Percentiles rank a stretch among this genome's conserved stretches.
These are phyloP conservation scores for Cystofilobasidium bisporidii DNA, from an alignment of 768 basidiomycete species.

Conservation along the genomic window DNA sequence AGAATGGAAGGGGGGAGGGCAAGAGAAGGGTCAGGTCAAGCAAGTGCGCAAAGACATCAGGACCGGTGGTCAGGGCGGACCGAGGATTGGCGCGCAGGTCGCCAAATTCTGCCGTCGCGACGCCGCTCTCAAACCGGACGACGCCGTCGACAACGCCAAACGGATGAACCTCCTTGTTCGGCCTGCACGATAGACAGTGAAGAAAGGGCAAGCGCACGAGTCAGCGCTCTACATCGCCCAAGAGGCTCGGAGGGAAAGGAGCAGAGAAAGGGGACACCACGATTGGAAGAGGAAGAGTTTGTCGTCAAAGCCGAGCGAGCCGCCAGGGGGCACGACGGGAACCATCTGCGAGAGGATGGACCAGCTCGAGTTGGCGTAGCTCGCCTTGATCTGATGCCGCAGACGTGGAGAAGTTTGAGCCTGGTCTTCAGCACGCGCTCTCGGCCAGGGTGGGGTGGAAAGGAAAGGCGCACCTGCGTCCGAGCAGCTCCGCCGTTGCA, in stretches of 20 bases:
- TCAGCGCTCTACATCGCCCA: too few relatives aligned
- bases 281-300: constrained; percentile 67
- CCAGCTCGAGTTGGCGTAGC: constrained; percentile 85
- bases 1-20: too few relatives aligned
- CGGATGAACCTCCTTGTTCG: constrained; percentile 44
- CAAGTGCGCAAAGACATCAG: neutral
- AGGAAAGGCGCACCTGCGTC: neutral
- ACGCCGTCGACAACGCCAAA: constrained; percentile 73
- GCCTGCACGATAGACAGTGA: neutral
- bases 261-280: neutral
- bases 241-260: too few relatives aligned
- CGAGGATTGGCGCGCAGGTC: constrained; percentile 81
- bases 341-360: constrained; percentile 81
- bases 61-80: too few relatives aligned
- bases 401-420: constrained; percentile 57
- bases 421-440: too few relatives aligned
- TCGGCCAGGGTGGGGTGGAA: too few relatives aligned
- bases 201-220: neutral
- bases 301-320: constrained; percentile 81
- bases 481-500: constrained; percentile 44
- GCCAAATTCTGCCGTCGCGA: constrained; percentile 78
- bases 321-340: constrained; percentile 72
- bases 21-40: neutral
- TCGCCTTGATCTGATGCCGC: constrained; percentile 47
- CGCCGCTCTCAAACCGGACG: constrained; percentile 75